phyloP scores from a whole-genome alignment of 2,329 filamentous ascomycete species.

The Penicillium corylophilum region DNA sequence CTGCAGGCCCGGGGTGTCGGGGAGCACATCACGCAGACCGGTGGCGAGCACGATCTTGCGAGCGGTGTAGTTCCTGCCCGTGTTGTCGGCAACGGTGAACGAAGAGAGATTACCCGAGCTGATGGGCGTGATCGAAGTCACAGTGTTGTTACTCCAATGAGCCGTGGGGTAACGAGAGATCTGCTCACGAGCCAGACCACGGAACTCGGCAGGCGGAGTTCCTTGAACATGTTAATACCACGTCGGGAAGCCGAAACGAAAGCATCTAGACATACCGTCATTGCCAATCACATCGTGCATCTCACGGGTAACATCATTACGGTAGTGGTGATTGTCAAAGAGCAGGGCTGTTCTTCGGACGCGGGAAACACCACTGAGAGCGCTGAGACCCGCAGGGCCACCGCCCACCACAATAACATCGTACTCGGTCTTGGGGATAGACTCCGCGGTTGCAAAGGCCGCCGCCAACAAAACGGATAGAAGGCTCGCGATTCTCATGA shows the following conservation, averaged over 20 bases:
- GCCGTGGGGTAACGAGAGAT: constrained; percentile 53
- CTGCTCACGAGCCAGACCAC: constrained; percentile 53
- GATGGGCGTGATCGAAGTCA: constrained; percentile 19
- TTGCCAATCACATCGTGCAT: constrained; percentile 62
- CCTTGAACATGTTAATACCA: neutral
- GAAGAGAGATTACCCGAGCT: constrained; percentile 24
- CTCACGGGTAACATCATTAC: constrained; percentile 56
- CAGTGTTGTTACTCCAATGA: constrained; percentile 51
- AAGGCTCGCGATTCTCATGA: constrained; percentile 14
- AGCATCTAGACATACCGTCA: constrained; percentile 47
- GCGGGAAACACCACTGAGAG: constrained; percentile 56
- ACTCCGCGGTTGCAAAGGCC: constrained; percentile 20
- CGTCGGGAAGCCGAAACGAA: too few relatives aligned
- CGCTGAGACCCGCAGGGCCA: constrained; percentile 55
- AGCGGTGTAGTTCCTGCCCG: constrained; percentile 42
- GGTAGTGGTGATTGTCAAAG: constrained; percentile 59
- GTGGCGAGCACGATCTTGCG: constrained; percentile 59
- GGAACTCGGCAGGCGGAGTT: constrained; percentile 50
- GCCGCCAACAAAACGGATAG: constrained; percentile 26
- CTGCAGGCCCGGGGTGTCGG: constrained; percentile 53
- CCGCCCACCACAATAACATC: constrained; percentile 60
- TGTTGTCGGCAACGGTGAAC: constrained; percentile 46
- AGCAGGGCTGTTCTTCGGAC: constrained; percentile 56
- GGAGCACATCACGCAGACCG: constrained; percentile 57
- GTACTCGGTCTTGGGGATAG: constrained; percentile 36